Evolutionary conservation across 306 rosid genomes (phyloP), one percentile per base, ranked within the genome.

Genomic region (Malus asiatica): DNA sequence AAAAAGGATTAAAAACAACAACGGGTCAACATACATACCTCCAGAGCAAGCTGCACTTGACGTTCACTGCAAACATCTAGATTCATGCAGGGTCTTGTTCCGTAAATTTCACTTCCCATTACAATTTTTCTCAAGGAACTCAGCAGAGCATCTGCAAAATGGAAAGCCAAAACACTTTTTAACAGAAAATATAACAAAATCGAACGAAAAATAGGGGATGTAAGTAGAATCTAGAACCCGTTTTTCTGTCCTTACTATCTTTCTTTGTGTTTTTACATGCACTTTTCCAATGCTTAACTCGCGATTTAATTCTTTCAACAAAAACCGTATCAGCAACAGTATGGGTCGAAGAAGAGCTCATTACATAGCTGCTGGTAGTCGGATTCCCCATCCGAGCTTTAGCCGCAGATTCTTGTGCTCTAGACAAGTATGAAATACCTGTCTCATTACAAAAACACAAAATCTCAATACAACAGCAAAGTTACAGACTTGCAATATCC

Each of bases 341-440:
- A 67, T 74, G 81, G 59, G 79, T 70, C 38, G 85, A 69, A 78
- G 89, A 77, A 69, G 90, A 77, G 78, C 83, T 85, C 64, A 63
- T 65, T 52, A 46, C 71, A 59, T 29, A 8, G 80, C 64, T 75
- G 30, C 82, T 63, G 42, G 87, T 59, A 11, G 69, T 70, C 42
- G 83, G 76, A 82, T 70, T 83, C 79, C 96, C 89, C 8, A 62
- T 82, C 58, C 82, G 85, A 75, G 61, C 57, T 83, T 83, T 88
- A 66, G 95, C 96, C 14, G 76, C 76, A 2, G 87, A 78, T 82
- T 95, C 98, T 79, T 92, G 97, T 40, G 67, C 92, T 85, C 93
- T 88, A 53, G 98, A 95, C 38, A 92, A 80, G 85, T 92, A 95
- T 3, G 98, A 95, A 80, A 95, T 80, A 60, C 98, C 98, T 95